Evolutionary conservation across 2,329 filamentous ascomycete species (phyloP), one percentile per base, ranked within the genome.

Genomic region (Pyrenophora tritici-repentis): DNA sequence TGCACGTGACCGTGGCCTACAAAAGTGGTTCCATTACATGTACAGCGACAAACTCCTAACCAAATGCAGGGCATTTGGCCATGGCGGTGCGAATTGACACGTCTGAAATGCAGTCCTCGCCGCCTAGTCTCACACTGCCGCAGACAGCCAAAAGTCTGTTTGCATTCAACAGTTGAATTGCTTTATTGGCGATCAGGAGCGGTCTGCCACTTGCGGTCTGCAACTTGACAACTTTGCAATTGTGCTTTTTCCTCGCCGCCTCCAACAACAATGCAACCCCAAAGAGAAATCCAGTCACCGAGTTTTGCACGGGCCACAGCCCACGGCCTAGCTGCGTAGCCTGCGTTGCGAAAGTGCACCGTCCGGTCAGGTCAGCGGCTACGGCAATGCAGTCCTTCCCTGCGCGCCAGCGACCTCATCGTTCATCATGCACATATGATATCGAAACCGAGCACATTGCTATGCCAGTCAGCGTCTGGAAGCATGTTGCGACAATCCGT

Each of bases 201-300:
- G 46, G 53, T 58, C 56, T 49, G 50, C 46, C 10, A 58, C 42
- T 54, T 42, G 49, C 53, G 46, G 53, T 58, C 56, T 49, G 50
- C 49, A 37, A 53, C 44, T 36, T 47, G 50, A 45, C 48, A 51
- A 36, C 48, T 46, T 31, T 39, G 36, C 22, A 42, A n/a, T 33
- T 47, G 24, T 53, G 51, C 46, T 50, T 50, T 50, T 50, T 44
- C 26, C 10, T 12, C 9, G 24, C 24, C 10, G 10, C 10, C 26
- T 4, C 13, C 26, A 29, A 29, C 26, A n/a, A 29, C 6, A 38
- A 44, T 43, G 40, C 38, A 41, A 36, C 33, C 43, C 47, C 37
- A 40, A 20, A 36, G 24, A 31, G 6, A 22, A 22, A 35, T 29
- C 7, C 39, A 33, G 44, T 52, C 49, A 52, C 44, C 29, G 44